Evolutionary conservation across 495 filamentous ascomycete species (phyloP), one percentile per base, ranked within the genome.

Genomic region (Daldinia childiae): DNA sequence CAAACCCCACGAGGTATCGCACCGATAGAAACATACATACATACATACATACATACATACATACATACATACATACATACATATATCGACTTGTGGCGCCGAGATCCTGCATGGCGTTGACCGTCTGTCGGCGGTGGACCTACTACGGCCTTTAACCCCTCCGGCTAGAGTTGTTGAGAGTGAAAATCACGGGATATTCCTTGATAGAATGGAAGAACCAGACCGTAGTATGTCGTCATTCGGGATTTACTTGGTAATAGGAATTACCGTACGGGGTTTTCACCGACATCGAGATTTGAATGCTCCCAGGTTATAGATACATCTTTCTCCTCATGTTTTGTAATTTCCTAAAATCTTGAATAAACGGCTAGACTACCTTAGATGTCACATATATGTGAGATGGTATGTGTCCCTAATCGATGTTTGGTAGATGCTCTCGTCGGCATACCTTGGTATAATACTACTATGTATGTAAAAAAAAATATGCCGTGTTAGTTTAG

Each of bases 401-500:
- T 56, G 38, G 43, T 27, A 39, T 43, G 24, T 50, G 55, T 64
- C 48, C 48, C 68, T 29, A 6, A 6, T 29, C 50, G 69, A 61
- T 17, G 45, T 45, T 57, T 26, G 38, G 39, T 43, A 57, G 26
- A 52, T 43, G 39, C 1, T 17, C n/a, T 21, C n/a, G 41, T 45
- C 6, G 41, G 17, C 41, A 45, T 21, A 11, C n/a, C 2, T 45
- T 21, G 17, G n/a, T 19, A 45, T 45, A 17, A 9, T 17, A 9
- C 41, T 11, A 21, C 1, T 45, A 29, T 0, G 5, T 29, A 51
- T 58, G 9, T 51, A 43, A 58, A n/a, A n/a, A n/a, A n/a, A n/a
- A 48, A 38, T 72, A 67, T 64, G 64, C 38, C 15, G 69, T 63
- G 59, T 36, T 71, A 48, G 63, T 58, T 48, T 63, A 9, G 30